A percentile compares a stretch with the other conserved stretches of the same genome.
These are phyloP conservation scores for Populus ilicifolia DNA, from an alignment of 345 rosid genomes.

Conservation along the genomic window DNA sequence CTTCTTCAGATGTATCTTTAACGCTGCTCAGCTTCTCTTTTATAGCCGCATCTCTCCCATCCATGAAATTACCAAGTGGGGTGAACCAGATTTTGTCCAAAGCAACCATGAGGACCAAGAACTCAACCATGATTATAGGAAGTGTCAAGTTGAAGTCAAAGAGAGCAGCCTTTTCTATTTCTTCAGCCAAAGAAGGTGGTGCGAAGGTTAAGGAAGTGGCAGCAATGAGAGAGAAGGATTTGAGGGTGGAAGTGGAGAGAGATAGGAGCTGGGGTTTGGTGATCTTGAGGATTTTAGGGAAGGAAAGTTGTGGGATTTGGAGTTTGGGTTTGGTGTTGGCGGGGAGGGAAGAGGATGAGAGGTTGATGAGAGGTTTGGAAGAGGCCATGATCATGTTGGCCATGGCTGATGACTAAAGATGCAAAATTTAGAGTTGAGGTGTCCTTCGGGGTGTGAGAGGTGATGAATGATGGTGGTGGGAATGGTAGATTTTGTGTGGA, in stretches of 20 bases:
- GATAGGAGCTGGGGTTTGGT: slow-evolving; percentile 33
- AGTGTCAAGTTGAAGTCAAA: slow-evolving; percentile 93
- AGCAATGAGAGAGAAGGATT: slow-evolving; percentile 61
- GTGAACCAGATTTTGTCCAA: slow-evolving; percentile 77
- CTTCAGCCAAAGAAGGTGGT: slow-evolving; percentile 78
- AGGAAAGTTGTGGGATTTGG: slow-evolving; percentile 33
- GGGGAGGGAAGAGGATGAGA: slow-evolving; percentile 24
- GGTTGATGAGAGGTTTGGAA: slow-evolving; percentile 36
- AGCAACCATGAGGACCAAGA: slow-evolving; percentile 75
- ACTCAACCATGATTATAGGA: slow-evolving; percentile 79
- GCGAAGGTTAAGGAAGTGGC: slow-evolving; percentile 40
- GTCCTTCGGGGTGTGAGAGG: not conserved
- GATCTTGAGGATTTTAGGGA: slow-evolving; percentile 35
- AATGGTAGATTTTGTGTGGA: slow-evolving; percentile 2
- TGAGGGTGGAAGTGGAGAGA: slow-evolving; percentile 41
- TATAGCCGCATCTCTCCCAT: slow-evolving; percentile 63
- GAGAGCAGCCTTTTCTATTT: slow-evolving; percentile 78
- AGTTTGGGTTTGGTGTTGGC: slow-evolving; percentile 31
- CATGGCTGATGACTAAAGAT: slow-evolving; percentile 37
- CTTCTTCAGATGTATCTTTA: slow-evolving; percentile 75
- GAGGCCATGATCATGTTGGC: slow-evolving; percentile 80
- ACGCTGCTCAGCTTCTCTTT: slow-evolving; percentile 76
- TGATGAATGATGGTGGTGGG: not conserved
- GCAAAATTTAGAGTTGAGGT: not conserved
- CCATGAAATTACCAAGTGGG: slow-evolving; percentile 93